Conservation (phyloP, 2,329 filamentous ascomycete species). For the Fonsecaea monophora region DNA sequence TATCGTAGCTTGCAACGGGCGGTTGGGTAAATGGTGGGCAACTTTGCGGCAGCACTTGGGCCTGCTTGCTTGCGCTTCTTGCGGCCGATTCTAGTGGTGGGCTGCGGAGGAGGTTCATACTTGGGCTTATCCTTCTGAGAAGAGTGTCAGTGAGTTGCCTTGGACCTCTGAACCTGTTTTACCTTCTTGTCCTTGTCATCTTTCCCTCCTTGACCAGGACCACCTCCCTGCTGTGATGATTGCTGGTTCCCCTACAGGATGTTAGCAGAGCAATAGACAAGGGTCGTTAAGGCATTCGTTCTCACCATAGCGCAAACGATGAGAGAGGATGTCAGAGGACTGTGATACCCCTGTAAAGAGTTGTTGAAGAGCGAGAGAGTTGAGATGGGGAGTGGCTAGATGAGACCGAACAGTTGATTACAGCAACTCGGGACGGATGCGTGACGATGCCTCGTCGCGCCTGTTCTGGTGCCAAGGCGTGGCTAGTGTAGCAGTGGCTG, state of each 20-base stretch:
- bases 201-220: slow-evolving; percentile 73
- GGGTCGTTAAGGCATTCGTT: neutral
- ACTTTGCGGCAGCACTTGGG: slow-evolving; percentile 91
- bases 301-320: neutral
- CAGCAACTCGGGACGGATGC: slow-evolving; percentile 17
- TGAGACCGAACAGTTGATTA: slow-evolving; percentile 11
- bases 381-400: slow-evolving; percentile 1
- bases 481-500: slow-evolving; percentile 6
- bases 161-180: slow-evolving; percentile 56
- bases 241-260: slow-evolving; percentile 59
- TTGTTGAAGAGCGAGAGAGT: slow-evolving; percentile 3
- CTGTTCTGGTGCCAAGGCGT: slow-evolving; percentile 3
- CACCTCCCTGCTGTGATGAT: slow-evolving; percentile 81
- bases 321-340: neutral
- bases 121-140: slow-evolving; percentile 97
- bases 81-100: slow-evolving; percentile 93
- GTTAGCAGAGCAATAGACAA: slow-evolving; percentile 15
- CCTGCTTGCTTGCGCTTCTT: slow-evolving; percentile 98
- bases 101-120: slow-evolving; percentile 97
- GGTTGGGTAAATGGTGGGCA: slow-evolving; percentile 91
- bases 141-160: slow-evolving; percentile 27
- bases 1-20: slow-evolving; percentile 97
- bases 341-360: neutral
- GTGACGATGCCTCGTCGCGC: slow-evolving; percentile 28
- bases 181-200: slow-evolving; percentile 89